Evolutionary conservation across 2,329 filamentous ascomycete species (phyloP).

Genomic region (Rutstroemia sp.): DNA sequence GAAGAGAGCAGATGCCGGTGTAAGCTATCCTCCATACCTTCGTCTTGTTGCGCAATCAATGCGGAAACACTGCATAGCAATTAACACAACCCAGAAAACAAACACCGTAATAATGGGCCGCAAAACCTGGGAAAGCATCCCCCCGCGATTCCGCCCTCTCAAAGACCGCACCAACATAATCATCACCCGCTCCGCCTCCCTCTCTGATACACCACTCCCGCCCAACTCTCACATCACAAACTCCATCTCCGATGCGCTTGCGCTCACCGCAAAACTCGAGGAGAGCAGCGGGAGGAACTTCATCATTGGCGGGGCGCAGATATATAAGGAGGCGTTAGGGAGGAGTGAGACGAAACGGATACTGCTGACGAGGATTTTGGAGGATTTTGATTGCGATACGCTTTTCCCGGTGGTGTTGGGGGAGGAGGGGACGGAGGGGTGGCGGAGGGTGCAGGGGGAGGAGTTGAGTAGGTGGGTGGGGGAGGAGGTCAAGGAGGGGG

Average conservation of each 20-base stretch:
- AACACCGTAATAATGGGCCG: constrained; percentile 95
- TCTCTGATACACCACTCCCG: not conserved
- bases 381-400: constrained; percentile 70
- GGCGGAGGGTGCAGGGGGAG: constrained; percentile 44
- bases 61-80: too few species aligned
- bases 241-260: not conserved
- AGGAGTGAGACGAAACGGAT: constrained; percentile 51
- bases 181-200: constrained; percentile 42
- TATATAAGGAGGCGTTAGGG: constrained; percentile 67
- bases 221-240: too few species aligned
- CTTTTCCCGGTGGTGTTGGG: constrained; percentile 57
- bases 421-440: constrained; percentile 34
- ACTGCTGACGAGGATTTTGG: constrained; percentile 60
- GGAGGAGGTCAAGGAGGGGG: constrained; percentile 49
- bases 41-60: too few species aligned
- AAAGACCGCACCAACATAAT: constrained; percentile 76
- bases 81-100: constrained; percentile 9
- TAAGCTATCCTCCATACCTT: constrained; percentile 1
- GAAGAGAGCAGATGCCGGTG: constrained; percentile 43
- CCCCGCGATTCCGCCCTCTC: constrained; percentile 68
- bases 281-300: constrained; percentile 38
- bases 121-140: constrained; percentile 93
- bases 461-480: constrained; percentile 58
- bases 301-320: constrained; percentile 83
- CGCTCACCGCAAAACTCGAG: not conserved